phyloP scores from a whole-genome alignment of 768 basidiomycete species.

The Serendipita indica region DNA sequence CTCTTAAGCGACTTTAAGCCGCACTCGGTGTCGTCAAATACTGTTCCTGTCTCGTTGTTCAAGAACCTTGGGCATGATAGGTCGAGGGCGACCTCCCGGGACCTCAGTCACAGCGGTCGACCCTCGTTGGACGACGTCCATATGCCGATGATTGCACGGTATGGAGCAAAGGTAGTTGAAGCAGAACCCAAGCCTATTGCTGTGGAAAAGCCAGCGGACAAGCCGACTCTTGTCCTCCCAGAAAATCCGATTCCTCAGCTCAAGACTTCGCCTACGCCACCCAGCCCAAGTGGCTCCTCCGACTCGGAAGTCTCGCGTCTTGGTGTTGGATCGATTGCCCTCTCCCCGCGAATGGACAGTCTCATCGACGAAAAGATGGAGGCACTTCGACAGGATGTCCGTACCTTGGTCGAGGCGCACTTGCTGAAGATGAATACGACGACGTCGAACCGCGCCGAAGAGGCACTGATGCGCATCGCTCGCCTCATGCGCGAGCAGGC shows the following conservation, averaged over 20 bases:
- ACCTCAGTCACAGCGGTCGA: constrained; percentile 48
- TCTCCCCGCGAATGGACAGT: constrained; percentile 46
- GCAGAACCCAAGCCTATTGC: background rate
- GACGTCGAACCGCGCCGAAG: constrained; percentile 6
- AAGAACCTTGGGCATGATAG: constrained; percentile 33
- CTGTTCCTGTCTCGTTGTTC: constrained; percentile 74
- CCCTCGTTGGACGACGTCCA: constrained; percentile 68
- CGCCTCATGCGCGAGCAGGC: constrained; percentile 11
- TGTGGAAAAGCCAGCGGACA: background rate
- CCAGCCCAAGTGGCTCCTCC: constrained; percentile 31
- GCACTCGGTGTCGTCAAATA: constrained; percentile 49
- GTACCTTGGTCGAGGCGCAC: constrained; percentile 13
- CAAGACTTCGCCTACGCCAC: constrained; percentile 27
- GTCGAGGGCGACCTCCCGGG: constrained; percentile 59
- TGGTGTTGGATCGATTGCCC: constrained; percentile 5
- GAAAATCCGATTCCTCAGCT: constrained; percentile 21
- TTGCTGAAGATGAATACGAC: constrained; percentile 10
- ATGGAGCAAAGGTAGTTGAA: constrained; percentile 23
- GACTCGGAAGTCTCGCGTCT: background rate
- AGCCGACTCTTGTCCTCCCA: background rate
- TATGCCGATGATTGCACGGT: constrained; percentile 52
- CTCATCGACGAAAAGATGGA: constrained; percentile 58
- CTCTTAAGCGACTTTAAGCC: constrained; percentile 53
- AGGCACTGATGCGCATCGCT: constrained; percentile 10
- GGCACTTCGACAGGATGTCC: constrained; percentile 35